These are phyloP conservation scores for Rhinocladiella mackenziei DNA, from an alignment of 2,329 filamentous ascomycete genomes.

Conservation along the genomic window DNA sequence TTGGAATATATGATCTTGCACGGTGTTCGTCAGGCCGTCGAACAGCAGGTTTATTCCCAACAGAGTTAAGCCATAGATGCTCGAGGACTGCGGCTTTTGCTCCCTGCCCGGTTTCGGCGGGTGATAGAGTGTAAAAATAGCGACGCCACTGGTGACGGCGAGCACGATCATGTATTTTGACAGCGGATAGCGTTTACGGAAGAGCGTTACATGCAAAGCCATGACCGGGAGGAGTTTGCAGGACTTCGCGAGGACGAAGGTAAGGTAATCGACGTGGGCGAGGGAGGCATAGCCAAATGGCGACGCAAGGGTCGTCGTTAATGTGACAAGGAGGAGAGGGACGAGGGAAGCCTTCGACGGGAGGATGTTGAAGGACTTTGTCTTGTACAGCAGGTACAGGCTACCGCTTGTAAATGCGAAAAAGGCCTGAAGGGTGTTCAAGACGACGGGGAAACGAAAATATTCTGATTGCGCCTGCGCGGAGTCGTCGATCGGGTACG, in stretches of 20 bases:
- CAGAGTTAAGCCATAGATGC: constrained; percentile 68
- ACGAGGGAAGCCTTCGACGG: constrained; percentile 69
- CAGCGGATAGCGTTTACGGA: constrained; percentile 80
- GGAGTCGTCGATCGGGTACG: constrained; percentile 56
- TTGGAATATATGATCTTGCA: constrained; percentile 89
- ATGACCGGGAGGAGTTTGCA: constrained; percentile 99
- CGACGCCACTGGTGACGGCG: constrained; percentile 85
- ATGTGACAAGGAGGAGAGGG: constrained; percentile 76
- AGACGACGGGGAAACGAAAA: constrained; percentile 90
- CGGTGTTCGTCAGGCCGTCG: constrained; percentile 92
- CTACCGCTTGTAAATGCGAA: constrained; percentile 81
- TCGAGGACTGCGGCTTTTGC: constrained; percentile 49
- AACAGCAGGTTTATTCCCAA: constrained; percentile 88
- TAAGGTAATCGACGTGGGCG: constrained; percentile 94
- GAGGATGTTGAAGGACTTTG: constrained; percentile 60
- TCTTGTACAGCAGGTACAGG: constrained; percentile 69
- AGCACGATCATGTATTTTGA: constrained; percentile 96
- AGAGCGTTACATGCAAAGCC: constrained; percentile 90
- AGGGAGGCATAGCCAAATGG: constrained; percentile 93
- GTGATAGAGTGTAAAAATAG: constrained; percentile 87
- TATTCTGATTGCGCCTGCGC: constrained; percentile 53
- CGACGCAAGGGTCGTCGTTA: constrained; percentile 84
- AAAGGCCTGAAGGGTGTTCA: constrained; percentile 91
- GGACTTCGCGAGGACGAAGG: constrained; percentile 92
- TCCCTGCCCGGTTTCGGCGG: constrained; percentile 56